Evolutionary conservation across 768 basidiomycete species (phyloP), one percentile per base, ranked within the genome.

Genomic region (Mycena rosella): DNA sequence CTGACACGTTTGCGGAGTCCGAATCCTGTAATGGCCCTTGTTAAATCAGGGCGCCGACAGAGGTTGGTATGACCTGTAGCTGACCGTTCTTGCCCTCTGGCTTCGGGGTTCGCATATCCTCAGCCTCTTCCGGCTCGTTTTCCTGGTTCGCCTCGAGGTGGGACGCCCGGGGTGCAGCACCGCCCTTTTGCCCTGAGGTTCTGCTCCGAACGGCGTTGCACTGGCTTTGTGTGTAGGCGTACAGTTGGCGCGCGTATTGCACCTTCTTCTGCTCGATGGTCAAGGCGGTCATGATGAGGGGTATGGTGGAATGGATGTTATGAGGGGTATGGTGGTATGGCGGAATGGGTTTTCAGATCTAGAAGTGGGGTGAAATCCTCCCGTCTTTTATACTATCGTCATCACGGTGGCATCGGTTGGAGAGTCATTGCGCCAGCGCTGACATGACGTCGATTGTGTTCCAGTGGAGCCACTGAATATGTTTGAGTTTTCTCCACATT

Each of bases 201-300:
- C 56, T 49, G 13, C 71, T 69, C 5, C 72, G 72, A 17, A 77
- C 78, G 30, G 78, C 71, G 59, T 81, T 77, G 78, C 80, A 82
- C 65, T 85, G 85, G 58, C 78, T 79, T 11, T 79, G 74, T 2
- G 85, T 86, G 69, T 85, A 75, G 5, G 75, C 82, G 9, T 80
- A 81, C 13, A 86, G 74, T 60, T 84, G 78, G 27, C 75, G 76
- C 3, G 84, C 80, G 60, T 86, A 85, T 26, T 75, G 71, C 18
- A 74, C 74, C 63, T 79, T 82, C 71, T 79, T 73, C 58, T 84
- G 80, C 67, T 84, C 81, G 34, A 79, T 6, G 20, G 79, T 78
- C 14, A 74, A 60, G 40, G 76, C 73, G n/a, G 76, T 74, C 78
- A 80, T 81, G 47, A 36, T 73, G 53, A 24, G 30, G 55, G 45